phyloP scores from a whole-genome alignment of 129 eudicot genomes.

The Ambrosia trifida region DNA sequence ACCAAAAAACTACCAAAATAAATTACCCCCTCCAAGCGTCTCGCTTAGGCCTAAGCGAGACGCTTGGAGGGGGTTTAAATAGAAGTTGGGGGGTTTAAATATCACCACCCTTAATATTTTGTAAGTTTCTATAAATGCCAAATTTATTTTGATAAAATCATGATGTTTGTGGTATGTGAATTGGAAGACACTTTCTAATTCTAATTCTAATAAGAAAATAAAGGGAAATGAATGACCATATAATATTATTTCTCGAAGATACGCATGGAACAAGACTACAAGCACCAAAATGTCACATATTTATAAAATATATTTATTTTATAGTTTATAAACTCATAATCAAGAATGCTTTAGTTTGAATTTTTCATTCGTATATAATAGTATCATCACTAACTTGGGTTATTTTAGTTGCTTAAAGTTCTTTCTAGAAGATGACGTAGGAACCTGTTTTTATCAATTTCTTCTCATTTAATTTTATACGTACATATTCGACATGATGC shows the following conservation, averaged over 20 bases:
- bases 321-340: neutral
- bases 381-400: neutral
- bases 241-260: neutral
- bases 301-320: neutral
- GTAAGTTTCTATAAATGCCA: too few relatives aligned
- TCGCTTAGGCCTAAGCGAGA: too few relatives aligned
- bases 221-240: constrained; percentile 5
- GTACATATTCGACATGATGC: too few relatives aligned
- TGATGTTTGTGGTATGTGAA: constrained; percentile 28
- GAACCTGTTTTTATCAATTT: neutral
- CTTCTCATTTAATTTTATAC: too few relatives aligned
- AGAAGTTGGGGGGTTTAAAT: too few relatives aligned
- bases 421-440: neutral
- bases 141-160: too few relatives aligned
- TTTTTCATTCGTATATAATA: neutral
- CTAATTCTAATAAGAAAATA: neutral
- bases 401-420: too few relatives aligned
- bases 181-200: constrained; percentile 21
- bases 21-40: too few relatives aligned
- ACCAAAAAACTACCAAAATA: too few relatives aligned
- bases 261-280: constrained; percentile 5
- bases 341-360: neutral
- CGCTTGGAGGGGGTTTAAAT: too few relatives aligned
- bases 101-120: too few relatives aligned
- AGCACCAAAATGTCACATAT: constrained; percentile 1